Conservation (phyloP, 1,284 basidiomycete genomes). For the Veloboletus limbatus region DNA sequence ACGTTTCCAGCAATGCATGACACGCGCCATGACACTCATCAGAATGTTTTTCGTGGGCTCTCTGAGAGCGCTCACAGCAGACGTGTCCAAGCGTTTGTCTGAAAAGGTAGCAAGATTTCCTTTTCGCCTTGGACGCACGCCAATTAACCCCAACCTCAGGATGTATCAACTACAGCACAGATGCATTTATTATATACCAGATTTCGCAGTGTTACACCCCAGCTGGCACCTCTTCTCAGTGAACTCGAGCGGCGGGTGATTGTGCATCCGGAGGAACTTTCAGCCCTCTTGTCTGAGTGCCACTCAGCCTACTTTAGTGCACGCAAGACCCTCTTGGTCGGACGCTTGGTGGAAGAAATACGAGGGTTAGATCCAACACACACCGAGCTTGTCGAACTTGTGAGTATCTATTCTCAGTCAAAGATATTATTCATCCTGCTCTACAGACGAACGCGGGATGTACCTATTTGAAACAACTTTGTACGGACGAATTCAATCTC, state of each 20-base stretch:
- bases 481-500: conserved; percentile 82
- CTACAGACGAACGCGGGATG: conserved; percentile 82
- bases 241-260: conserved; percentile 80
- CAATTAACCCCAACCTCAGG: conserved; percentile 40
- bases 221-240: conserved; percentile 72
- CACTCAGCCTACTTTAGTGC: conserved; percentile 77
- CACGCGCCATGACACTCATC: conserved; percentile 92
- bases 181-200: conserved; percentile 87
- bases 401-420: conserved; percentile 36
- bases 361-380: conserved; percentile 71
- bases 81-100: conserved; percentile 68
- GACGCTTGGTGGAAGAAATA: conserved; percentile 76
- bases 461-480: conserved; percentile 85
- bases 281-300: conserved; percentile 77
- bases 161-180: conserved; percentile 79
- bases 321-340: conserved; percentile 68
- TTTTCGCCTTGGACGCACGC: background rate
- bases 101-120: conserved; percentile 57
- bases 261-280: conserved; percentile 74
- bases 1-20: conserved; percentile 94
- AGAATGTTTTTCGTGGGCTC: conserved; percentile 91
- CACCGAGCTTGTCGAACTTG: conserved; percentile 84
- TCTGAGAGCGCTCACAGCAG: conserved; percentile 68
- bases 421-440: conserved; percentile 1
- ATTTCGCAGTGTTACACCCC: conserved; percentile 69